Base-by-base conservation (phyloP, 768 basidiomycete genomes). In the Leucogyrophana mollusca region DNA sequence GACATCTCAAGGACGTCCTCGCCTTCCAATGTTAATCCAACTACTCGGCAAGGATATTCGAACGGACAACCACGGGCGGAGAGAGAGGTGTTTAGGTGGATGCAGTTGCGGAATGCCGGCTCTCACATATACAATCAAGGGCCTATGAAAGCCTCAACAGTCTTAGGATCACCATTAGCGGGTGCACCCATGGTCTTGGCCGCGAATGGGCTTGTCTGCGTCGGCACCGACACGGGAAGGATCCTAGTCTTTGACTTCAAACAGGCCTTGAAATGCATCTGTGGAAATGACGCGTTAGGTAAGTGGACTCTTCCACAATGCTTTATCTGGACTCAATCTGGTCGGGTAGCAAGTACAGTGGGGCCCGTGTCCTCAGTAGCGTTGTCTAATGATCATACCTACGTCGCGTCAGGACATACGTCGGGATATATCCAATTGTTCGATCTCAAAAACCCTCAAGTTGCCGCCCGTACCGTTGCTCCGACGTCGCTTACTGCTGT, bases 371-470 rank as follows among this genome's bases (percentile, higher is more conserved):
- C 90, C n/a, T 88, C 94, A 1, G 66, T 99, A 11, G 85, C 91
- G 0, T 71, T 99, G 37, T 96, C 94, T 8, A 83, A 90, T 56
- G 96, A 99, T 60, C 91, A 93, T 55, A 97, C 94, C 1, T 96
- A 84, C 62, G 73, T 97, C 40, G 95, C 87, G 0, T 86, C 86
- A 2, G 96, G 96, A 0, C 92, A 98, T 66, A 73, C 80, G 4
- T 77, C 77, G 2, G 96, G 95, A 3, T 76, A 91, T 55, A 82
- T 99, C 37, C 86, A 89, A 56, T 74, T 99, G 1, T 98, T 86
- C 62, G 84, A 95, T 51, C 65, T 98, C 43, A 76, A 82, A 46
- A 78, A 80, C 22, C 84, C 88, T 1, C 75, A 81, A 43, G 70
- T 61, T 1, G 85, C 90, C 16, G 83, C 80, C 1, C 82, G 94